These are phyloP conservation scores for Bolboschoenus planiculmis DNA, from an alignment of 176 grass and related monocot species.

Conservation along the genomic window DNA sequence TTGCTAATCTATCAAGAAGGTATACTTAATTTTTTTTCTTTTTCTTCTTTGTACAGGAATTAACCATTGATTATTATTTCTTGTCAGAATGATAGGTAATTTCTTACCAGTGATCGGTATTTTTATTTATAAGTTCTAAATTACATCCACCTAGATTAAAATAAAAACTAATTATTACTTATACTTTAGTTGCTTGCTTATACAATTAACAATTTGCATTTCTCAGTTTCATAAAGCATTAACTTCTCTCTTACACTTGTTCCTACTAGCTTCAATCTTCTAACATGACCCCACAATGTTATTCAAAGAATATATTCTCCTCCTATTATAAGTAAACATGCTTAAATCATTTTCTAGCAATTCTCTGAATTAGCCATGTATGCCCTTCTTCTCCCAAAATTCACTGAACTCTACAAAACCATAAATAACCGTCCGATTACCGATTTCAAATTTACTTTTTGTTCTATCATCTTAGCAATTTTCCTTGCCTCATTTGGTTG, in stretches of 20 bases:
- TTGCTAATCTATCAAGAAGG: neutral
- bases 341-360: neutral
- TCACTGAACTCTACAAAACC: neutral
- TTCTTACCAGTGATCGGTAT: neutral
- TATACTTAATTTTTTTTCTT: neutral
- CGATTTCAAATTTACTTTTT: neutral
- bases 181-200: neutral
- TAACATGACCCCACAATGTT: constrained; percentile 14
- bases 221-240: neutral
- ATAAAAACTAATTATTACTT: neutral
- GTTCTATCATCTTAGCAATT: neutral
- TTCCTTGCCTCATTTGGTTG: neutral
- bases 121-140: neutral
- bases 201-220: neutral
- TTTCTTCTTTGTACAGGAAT: neutral
- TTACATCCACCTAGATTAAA: neutral
- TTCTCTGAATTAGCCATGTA: constrained; percentile 7
- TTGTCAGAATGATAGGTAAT: neutral
- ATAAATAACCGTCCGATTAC: neutral
- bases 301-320: constrained; percentile 23
- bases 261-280: neutral
- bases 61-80: neutral
- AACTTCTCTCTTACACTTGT: constrained; percentile 24
- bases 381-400: neutral
- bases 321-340: constrained; percentile 7